A percentile compares a stretch with the other conserved stretches of the same genome.
phyloP scores from a whole-genome alignment of 73 alveolate genomes.

The Tetrahymena thermophila region DNA sequence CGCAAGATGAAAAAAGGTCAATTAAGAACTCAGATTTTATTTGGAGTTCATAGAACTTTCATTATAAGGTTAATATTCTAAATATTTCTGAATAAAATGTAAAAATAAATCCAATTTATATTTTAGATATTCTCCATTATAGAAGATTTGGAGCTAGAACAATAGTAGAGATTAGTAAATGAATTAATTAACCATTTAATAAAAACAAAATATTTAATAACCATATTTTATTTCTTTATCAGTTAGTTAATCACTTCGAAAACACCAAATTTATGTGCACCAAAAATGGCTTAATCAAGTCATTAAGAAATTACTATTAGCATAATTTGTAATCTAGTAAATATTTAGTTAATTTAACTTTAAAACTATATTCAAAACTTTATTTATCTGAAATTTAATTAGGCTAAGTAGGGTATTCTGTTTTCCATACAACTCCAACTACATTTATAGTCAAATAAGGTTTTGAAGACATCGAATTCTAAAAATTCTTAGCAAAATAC shows the following conservation, averaged over 20 bases:
- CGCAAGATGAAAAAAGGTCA: slow-evolving; percentile 16
- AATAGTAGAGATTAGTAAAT: neutral
- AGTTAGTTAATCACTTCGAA: slow-evolving; percentile 41
- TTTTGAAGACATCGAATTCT: slow-evolving; percentile 44
- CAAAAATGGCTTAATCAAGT: slow-evolving; percentile 48
- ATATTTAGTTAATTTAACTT: neutral
- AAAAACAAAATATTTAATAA: neutral
- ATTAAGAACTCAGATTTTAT: slow-evolving; percentile 28
- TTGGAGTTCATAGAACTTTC: slow-evolving; percentile 50
- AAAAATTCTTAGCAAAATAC: slow-evolving; percentile 15
- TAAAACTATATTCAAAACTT: neutral
- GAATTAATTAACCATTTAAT: neutral
- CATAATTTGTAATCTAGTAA: slow-evolving; percentile 21
- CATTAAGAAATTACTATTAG: slow-evolving; percentile 43
- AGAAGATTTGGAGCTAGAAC: neutral
- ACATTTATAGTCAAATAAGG: slow-evolving; percentile 42
- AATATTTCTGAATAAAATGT: slow-evolving; percentile 12
- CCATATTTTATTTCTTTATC: neutral
- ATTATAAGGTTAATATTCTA: slow-evolving; percentile 39
- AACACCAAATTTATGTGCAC: slow-evolving; percentile 36
- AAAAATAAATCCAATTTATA: neutral
- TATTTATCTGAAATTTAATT: neutral
- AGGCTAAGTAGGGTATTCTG: slow-evolving; percentile 26
- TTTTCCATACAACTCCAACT: slow-evolving; percentile 63
- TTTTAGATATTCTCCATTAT: neutral